Conservation (phyloP, 495 filamentous ascomycete species). For the Geopyxis carbonaria region DNA sequence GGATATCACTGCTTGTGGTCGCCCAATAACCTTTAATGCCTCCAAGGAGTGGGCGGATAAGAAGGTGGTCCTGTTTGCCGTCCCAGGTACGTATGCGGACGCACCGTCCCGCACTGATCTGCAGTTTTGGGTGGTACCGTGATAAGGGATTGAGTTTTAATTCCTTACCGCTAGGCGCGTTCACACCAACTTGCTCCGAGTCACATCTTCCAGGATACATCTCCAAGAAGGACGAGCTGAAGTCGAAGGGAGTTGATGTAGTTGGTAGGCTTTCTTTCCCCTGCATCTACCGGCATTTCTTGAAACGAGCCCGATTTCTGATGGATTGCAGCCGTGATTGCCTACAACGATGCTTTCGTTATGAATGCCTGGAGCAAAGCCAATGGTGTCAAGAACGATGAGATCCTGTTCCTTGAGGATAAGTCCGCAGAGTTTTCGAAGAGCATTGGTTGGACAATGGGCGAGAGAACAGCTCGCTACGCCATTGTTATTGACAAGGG, state of each 20-base stretch:
- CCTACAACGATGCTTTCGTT: conserved; percentile 80
- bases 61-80: conserved; percentile 79
- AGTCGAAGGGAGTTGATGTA: conserved; percentile 70
- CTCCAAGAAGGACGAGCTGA: conserved; percentile 50
- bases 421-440: conserved; percentile 59
- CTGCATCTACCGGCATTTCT: background rate
- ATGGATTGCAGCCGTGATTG: conserved; percentile 41
- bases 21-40: conserved; percentile 63
- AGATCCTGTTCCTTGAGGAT: conserved; percentile 79
- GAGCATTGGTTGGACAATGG: conserved; percentile 64
- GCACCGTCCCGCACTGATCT: background rate
- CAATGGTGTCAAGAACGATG: conserved; percentile 61
- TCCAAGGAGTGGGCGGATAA: conserved; percentile 73
- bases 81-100: conserved; percentile 55
- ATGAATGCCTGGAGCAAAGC: conserved; percentile 96
- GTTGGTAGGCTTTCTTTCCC: conserved; percentile 29
- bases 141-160: too few relatives aligned
- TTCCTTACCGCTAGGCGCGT: conserved; percentile 42
- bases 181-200: conserved; percentile 85
- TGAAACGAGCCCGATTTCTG: background rate
- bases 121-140: too few relatives aligned
- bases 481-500: conserved; percentile 80
- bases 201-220: conserved; percentile 79
- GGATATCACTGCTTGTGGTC: conserved; percentile 57
- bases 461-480: conserved; percentile 60